phyloP scores from a whole-genome alignment of 306 rosid species.

The Sicyos edulis region DNA sequence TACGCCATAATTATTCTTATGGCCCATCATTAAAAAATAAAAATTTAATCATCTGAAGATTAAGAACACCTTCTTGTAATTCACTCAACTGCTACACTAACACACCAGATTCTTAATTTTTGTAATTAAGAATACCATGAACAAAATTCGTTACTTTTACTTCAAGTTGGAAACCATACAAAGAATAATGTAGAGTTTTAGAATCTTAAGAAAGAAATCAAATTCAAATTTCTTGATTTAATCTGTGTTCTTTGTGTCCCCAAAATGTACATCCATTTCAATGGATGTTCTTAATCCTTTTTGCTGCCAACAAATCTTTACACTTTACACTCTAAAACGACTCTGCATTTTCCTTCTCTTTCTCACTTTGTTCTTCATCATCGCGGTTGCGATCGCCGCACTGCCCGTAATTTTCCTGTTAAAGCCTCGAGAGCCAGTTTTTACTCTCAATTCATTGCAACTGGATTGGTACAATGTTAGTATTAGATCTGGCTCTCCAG shows the following conservation, averaged over 20 bases:
- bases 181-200: neutral
- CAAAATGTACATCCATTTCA: slow-evolving; percentile 3
- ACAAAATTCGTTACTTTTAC: slow-evolving; percentile 13
- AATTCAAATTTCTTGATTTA: slow-evolving; percentile 11
- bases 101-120: neutral
- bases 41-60: neutral
- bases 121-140: neutral
- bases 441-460: neutral
- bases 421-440: slow-evolving; percentile 15
- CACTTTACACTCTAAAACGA: slow-evolving; percentile 7
- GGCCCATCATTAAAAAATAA: neutral
- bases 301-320: slow-evolving; percentile 8
- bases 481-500: neutral
- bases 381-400: slow-evolving; percentile 1
- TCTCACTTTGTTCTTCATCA: neutral
- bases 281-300: slow-evolving; percentile 13
- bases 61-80: neutral
- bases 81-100: neutral
- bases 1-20: neutral
- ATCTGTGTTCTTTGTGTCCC: neutral
- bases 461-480: slow-evolving; percentile 17
- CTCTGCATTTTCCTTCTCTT: neutral
- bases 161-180: neutral
- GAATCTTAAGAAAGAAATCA: slow-evolving; percentile 18
- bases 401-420: slow-evolving; percentile 9